Evolutionary conservation across 441 rosid species (phyloP).

Genomic region (Gossypium gossypioides): DNA sequence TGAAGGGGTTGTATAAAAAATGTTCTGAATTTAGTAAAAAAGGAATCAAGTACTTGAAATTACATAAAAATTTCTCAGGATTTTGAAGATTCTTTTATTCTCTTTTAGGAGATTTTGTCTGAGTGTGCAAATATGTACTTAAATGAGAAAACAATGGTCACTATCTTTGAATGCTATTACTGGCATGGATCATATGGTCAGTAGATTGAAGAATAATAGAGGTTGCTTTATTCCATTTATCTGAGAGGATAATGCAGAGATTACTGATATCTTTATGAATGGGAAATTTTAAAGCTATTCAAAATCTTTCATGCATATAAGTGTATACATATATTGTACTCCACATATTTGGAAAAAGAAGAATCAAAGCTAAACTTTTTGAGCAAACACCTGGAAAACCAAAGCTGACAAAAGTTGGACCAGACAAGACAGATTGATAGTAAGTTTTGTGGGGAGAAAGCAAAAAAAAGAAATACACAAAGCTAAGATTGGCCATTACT

Average conservation of each 20-base stretch:
- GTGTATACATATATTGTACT: neutral
- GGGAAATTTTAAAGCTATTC: neutral
- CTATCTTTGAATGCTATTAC: neutral
- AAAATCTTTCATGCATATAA: slow-evolving; percentile 5
- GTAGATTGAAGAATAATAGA: neutral
- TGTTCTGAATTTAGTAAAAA: neutral
- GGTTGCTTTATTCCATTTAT: neutral
- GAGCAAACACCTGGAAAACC: slow-evolving; percentile 1
- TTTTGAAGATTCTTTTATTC: neutral
- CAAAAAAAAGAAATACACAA: neutral
- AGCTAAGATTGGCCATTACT: neutral
- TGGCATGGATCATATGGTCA: neutral
- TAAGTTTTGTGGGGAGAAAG: slow-evolving; percentile 8
- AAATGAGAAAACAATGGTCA: neutral
- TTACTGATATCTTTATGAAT: neutral
- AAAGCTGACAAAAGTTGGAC: slow-evolving; percentile 18
- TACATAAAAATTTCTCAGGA: neutral
- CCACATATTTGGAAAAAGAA: neutral
- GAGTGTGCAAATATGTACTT: neutral
- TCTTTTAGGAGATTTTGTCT: neutral
- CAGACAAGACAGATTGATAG: slow-evolving; percentile 20
- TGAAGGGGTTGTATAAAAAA: neutral
- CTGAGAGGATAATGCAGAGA: neutral
- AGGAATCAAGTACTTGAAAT: neutral
- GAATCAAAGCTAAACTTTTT: slow-evolving; percentile 4